Evolutionary conservation across 106 monocot genomes (phyloP).

Genomic region (Phalaenopsis equestris): DNA sequence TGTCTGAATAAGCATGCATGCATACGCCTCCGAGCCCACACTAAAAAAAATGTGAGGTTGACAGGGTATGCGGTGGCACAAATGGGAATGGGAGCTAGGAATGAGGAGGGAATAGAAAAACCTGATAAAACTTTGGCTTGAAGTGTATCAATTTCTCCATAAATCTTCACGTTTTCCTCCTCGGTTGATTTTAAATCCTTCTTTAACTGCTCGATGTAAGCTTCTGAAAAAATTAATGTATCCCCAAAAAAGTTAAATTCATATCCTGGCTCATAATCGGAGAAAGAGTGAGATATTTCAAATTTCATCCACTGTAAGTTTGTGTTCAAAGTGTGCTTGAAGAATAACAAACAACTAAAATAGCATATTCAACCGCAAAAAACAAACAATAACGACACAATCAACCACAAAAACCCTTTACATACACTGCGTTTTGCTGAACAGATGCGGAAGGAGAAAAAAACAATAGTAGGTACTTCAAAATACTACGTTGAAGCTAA

Average conservation of each 20-base stretch:
- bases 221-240: slow-evolving; percentile 6
- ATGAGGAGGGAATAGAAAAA: neutral
- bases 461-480: neutral
- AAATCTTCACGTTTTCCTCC: slow-evolving; percentile 18
- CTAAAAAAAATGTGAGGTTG: neutral
- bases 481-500: neutral
- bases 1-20: neutral
- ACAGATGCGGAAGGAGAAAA: neutral
- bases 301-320: neutral
- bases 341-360: neutral
- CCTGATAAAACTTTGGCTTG: slow-evolving; percentile 6
- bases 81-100: neutral
- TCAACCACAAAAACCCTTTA: neutral
- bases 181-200: slow-evolving; percentile 18
- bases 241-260: neutral
- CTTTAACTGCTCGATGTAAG: slow-evolving; percentile 23
- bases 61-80: neutral
- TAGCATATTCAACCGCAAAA: neutral
- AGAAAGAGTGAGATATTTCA: neutral
- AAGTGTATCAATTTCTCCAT: slow-evolving; percentile 17
- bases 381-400: neutral
- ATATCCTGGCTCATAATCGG: neutral
- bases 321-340: neutral
- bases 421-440: neutral
- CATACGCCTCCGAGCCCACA: neutral